Evolutionary conservation across 345 rosid genomes (phyloP).

Genomic region (Acer saccharum): DNA sequence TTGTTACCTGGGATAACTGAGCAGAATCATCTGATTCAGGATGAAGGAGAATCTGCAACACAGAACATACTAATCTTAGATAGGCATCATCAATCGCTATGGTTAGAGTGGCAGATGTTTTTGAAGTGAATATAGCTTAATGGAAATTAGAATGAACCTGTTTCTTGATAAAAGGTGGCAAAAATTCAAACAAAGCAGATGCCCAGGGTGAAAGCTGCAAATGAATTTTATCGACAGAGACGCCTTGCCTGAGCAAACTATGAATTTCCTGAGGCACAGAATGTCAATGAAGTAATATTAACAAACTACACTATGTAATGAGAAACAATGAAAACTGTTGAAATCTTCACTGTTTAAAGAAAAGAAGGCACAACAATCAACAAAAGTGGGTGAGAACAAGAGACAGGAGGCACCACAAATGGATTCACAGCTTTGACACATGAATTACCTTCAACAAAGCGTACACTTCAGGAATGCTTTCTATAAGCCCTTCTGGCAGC

Average conservation of each 20-base stretch:
- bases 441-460: slow-evolving; percentile 80
- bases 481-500: slow-evolving; percentile 97
- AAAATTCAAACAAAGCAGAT: slow-evolving; percentile 83
- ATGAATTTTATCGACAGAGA: slow-evolving; percentile 67
- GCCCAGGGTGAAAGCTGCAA: slow-evolving; percentile 99
- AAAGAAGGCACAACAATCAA: not conserved
- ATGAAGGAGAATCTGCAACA: slow-evolving; percentile 77
- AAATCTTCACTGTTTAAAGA: not conserved
- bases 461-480: slow-evolving; percentile 95
- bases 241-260: slow-evolving; percentile 67
- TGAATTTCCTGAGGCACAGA: slow-evolving; percentile 74
- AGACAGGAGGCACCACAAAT: slow-evolving; percentile 11
- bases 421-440: not conserved
- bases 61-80: slow-evolving; percentile 31
- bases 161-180: slow-evolving; percentile 87
- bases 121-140: slow-evolving; percentile 6
- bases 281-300: slow-evolving; percentile 11
- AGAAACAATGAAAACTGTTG: not conserved
- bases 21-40: slow-evolving; percentile 99
- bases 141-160: slow-evolving; percentile 65
- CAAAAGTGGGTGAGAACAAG: not conserved
- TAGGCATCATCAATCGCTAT: slow-evolving; percentile 1
- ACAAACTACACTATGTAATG: slow-evolving; percentile 7
- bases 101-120: slow-evolving; percentile 2
- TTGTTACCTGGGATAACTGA: slow-evolving; percentile 92